Conservation (phyloP, 306 rosid genomes). For the Hippophae tibetana region DNA sequence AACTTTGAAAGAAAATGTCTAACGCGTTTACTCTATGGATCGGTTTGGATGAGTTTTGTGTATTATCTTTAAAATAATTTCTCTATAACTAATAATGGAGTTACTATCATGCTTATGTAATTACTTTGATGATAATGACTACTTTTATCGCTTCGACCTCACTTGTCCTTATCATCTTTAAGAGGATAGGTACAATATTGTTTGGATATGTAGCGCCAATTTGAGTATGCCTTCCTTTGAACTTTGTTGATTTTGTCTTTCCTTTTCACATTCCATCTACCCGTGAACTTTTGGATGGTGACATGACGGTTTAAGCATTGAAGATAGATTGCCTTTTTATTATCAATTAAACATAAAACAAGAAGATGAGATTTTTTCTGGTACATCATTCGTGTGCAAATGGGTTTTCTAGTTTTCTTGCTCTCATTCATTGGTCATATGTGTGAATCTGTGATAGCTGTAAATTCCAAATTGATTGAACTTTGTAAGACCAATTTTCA, state of each 20-base stretch:
- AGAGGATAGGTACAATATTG: slow-evolving; percentile 2
- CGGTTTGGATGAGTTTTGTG: background rate
- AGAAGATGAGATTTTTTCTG: too few species aligned
- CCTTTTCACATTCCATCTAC: slow-evolving; percentile 10
- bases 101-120: background rate
- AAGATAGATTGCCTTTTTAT: too few species aligned
- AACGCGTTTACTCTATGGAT: background rate
- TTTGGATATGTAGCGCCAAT: slow-evolving; percentile 6
- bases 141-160: slow-evolving; percentile 4
- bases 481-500: background rate
- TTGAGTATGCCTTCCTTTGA: too few species aligned
- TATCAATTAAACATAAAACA: too few species aligned
- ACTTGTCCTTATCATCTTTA: slow-evolving; percentile 3
- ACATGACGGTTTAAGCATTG: background rate
- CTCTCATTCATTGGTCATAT: background rate
- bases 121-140: slow-evolving; percentile 12
- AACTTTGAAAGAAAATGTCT: background rate
- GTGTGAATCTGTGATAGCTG: background rate
- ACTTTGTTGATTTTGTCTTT: slow-evolving; percentile 11
- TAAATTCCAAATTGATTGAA: background rate
- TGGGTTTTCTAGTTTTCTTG: too few species aligned
- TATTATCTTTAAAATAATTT: background rate
- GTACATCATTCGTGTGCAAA: too few species aligned
- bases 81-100: background rate
- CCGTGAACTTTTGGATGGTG: slow-evolving; percentile 18